These are phyloP conservation scores for Coemansia guatemalensis DNA, from an alignment of 192 early-diverging fungal genomes.

Conservation along the genomic window DNA sequence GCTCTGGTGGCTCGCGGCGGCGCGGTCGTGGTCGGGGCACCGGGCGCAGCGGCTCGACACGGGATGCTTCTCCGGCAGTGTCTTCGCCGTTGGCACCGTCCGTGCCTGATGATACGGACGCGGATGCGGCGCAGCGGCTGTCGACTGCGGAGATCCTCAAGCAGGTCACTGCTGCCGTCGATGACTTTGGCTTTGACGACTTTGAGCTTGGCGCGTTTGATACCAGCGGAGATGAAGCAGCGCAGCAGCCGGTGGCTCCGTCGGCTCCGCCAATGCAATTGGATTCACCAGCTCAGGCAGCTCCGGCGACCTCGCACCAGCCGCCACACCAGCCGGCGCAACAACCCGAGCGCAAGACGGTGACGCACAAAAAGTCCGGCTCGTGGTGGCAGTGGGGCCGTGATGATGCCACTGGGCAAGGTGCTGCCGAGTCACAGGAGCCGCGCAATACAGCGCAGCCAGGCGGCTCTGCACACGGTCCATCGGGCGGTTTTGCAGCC, in stretches of 20 bases:
- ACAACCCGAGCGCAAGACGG: constrained; percentile 20
- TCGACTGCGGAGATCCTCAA: constrained; percentile 52
- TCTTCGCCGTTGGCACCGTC: constrained; percentile 38
- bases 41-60: constrained; percentile 2
- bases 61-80: constrained; percentile 18
- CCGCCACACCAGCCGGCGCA: background rate
- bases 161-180: constrained; percentile 47
- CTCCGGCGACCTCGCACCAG: background rate
- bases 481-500: background rate
- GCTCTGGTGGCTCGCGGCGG: constrained; percentile 16
- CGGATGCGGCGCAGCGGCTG: constrained; percentile 22
- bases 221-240: constrained; percentile 7
- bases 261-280: background rate
- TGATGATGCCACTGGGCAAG: constrained; percentile 14
- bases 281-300: too few species aligned
- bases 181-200: constrained; percentile 47
- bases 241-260: background rate
- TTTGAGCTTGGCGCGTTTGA: constrained; percentile 37
- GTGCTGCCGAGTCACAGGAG: background rate
- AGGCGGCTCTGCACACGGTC: too few species aligned
- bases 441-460: background rate
- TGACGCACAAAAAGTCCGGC: constrained; percentile 48
- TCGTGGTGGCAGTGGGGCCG: constrained; percentile 54
- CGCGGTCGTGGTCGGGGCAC: constrained; percentile 2
- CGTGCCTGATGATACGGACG: background rate